Evolutionary conservation across 345 rosid species (phyloP).

Genomic region (Aquilaria yunnanensis): DNA sequence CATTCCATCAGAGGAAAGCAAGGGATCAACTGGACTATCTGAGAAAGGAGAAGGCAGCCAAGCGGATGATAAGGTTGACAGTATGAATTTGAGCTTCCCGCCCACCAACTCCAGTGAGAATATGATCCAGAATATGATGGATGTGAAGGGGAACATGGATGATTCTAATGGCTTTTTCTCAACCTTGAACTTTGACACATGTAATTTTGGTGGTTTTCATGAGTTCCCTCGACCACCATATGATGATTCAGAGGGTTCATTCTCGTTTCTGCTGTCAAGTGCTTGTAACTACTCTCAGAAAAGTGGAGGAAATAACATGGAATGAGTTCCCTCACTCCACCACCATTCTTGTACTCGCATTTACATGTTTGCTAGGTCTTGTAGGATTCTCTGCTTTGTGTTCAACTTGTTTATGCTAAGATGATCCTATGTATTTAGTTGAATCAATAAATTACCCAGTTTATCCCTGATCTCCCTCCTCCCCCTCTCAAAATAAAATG

Average conservation of each 20-base stretch:
- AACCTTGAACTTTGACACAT: conserved; percentile 57
- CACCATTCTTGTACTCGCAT: no score
- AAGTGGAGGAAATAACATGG: conserved; percentile 33
- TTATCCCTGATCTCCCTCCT: no score
- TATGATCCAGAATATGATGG: conserved; percentile 28
- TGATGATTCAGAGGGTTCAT: conserved; percentile 66
- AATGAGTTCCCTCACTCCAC: no score
- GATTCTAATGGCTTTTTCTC: conserved; percentile 48
- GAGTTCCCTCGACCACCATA: conserved; percentile 62
- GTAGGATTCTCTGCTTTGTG: no score
- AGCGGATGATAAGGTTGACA: conserved; percentile 28
- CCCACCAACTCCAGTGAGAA: conserved; percentile 19
- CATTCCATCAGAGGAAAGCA: conserved; percentile 59
- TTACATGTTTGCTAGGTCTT: no score
- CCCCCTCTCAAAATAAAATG: no score
- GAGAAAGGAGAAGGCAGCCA: conserved; percentile 33
- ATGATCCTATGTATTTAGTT: no score
- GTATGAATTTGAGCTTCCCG: conserved; percentile 27
- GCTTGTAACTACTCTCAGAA: conserved; percentile 54
- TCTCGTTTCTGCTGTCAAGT: conserved; percentile 55
- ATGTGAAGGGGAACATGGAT: conserved; percentile 40
- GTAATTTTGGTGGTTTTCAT: conserved; percentile 72
- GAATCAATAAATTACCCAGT: no score
- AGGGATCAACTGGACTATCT: conserved; percentile 30
- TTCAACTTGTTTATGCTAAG: no score